Conservation (phyloP, 2,329 filamentous ascomycete species). For the Didymella sp. region DNA sequence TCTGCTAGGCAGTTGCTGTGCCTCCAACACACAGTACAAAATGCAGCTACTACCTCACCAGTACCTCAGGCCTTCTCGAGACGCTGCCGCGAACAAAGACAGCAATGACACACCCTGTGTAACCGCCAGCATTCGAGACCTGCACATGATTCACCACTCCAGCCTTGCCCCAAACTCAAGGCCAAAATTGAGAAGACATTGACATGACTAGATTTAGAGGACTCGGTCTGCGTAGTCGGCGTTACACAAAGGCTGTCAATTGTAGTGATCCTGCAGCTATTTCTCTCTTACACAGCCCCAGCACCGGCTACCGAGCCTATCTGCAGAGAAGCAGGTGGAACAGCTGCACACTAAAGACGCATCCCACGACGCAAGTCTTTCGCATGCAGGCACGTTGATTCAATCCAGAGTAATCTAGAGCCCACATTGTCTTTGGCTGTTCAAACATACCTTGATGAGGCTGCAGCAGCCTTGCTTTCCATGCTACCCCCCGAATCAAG, state of each 20-base stretch:
- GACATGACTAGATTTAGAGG: slow-evolving; percentile 9
- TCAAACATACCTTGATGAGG: neutral
- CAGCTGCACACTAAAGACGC: slow-evolving; percentile 1
- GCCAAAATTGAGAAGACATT: slow-evolving; percentile 9
- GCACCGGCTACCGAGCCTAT: slow-evolving; percentile 13
- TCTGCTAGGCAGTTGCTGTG: slow-evolving; percentile 12
- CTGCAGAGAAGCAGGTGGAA: slow-evolving; percentile 2
- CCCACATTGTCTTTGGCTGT: neutral
- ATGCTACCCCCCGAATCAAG: neutral
- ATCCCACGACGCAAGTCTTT: neutral
- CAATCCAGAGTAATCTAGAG: neutral
- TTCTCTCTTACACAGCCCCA: slow-evolving; percentile 17
- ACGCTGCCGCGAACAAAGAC: slow-evolving; percentile 18
- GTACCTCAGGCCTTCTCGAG: slow-evolving; percentile 9
- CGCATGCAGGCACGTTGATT: neutral
- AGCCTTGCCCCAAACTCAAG: slow-evolving; percentile 16
- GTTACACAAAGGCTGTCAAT: slow-evolving; percentile 13
- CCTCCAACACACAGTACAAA: slow-evolving; percentile 18
- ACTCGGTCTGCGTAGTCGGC: slow-evolving; percentile 14
- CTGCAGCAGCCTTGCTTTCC: slow-evolving; percentile 4
- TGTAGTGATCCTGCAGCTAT: slow-evolving; percentile 10
- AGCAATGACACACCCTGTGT: slow-evolving; percentile 19
- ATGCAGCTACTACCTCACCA: slow-evolving; percentile 23
- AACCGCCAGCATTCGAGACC: slow-evolving; percentile 21
- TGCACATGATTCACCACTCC: slow-evolving; percentile 5